These are phyloP conservation scores for Lactuca saligna DNA, from an alignment of 129 eudicot genomes.

Conservation along the genomic window DNA sequence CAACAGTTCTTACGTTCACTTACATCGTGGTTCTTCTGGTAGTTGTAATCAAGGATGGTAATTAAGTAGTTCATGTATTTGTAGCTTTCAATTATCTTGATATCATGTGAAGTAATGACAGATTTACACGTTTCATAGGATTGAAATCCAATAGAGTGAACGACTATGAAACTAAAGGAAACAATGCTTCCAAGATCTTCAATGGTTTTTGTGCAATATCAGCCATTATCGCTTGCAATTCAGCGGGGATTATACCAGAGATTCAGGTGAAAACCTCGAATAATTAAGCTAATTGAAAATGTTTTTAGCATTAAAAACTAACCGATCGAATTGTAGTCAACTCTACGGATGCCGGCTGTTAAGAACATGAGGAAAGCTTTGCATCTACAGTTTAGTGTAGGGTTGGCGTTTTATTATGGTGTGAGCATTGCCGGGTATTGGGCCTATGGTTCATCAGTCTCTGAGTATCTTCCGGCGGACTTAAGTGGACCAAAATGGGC, in stretches of 20 bases:
- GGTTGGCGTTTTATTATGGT: conserved; percentile 46
- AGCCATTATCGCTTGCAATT: conserved; percentile 50
- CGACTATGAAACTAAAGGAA: conserved; percentile 43
- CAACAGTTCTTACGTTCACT: conserved; percentile 47
- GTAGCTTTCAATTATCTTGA: not conserved
- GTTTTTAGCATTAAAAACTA: not conserved
- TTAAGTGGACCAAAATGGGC: conserved; percentile 63
- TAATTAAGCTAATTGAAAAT: not conserved
- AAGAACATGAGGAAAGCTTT: conserved; percentile 68
- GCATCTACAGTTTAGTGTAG: conserved; percentile 45
- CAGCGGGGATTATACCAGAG: conserved; percentile 59
- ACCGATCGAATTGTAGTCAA: conserved; percentile 34
- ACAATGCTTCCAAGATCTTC: conserved; percentile 34
- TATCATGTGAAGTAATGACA: conserved; percentile 4
- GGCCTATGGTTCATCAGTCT: conserved; percentile 58
- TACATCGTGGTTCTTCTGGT: conserved; percentile 43
- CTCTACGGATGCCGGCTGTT: conserved; percentile 52
- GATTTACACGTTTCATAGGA: conserved; percentile 21
- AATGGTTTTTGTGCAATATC: conserved; percentile 56
- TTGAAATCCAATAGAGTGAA: conserved; percentile 27
- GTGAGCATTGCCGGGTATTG: conserved; percentile 61
- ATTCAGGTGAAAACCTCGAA: conserved; percentile 43
- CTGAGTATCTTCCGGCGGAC: conserved; percentile 55
- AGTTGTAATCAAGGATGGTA: conserved; percentile 45
- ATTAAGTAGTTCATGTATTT: conserved; percentile 23